phyloP scores from a whole-genome alignment of 495 filamentous ascomycete genomes.

The Niebla homalea region DNA sequence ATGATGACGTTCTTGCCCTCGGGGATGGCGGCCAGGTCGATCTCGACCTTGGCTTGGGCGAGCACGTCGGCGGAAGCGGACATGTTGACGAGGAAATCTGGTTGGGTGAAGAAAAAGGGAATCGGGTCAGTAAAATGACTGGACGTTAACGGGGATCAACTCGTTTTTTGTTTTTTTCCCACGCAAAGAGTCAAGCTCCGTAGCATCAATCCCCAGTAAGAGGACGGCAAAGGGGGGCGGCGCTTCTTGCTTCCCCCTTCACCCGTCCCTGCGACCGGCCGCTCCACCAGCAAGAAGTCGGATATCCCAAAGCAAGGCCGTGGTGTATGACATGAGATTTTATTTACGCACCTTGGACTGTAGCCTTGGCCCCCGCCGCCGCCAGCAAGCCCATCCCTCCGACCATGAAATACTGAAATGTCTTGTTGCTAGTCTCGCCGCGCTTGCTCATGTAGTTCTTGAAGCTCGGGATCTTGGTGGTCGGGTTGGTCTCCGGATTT shows the following conservation, averaged over 20 bases:
- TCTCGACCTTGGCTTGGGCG: slow-evolving; percentile 98
- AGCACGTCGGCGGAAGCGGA: slow-evolving; percentile 97
- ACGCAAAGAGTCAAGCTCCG: too few species aligned
- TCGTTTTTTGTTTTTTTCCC: too few species aligned
- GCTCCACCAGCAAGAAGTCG: not conserved
- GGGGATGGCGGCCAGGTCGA: slow-evolving; percentile 80
- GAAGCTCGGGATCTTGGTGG: slow-evolving; percentile 77
- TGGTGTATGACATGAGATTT: not conserved
- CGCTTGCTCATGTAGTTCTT: slow-evolving; percentile 67
- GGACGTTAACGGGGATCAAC: too few species aligned
- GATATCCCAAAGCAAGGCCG: not conserved
- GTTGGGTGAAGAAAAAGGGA: not conserved
- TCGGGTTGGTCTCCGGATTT: slow-evolving; percentile 29
- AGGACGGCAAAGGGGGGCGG: too few species aligned
- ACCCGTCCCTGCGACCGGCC: not conserved
- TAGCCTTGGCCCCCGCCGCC: slow-evolving; percentile 89
- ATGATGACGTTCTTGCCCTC: slow-evolving; percentile 99
- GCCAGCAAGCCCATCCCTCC: slow-evolving; percentile 83
- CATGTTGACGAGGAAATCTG: slow-evolving; percentile 99
- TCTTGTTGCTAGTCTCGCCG: slow-evolving; percentile 53
- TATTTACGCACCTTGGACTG: slow-evolving; percentile 72
- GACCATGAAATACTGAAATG: slow-evolving; percentile 97
- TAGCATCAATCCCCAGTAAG: too few species aligned
- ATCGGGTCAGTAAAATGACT: not conserved
- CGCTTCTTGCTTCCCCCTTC: too few species aligned